Conservation (phyloP, 805 yeast genomes). For the Dipodascus geniculatus region DNA sequence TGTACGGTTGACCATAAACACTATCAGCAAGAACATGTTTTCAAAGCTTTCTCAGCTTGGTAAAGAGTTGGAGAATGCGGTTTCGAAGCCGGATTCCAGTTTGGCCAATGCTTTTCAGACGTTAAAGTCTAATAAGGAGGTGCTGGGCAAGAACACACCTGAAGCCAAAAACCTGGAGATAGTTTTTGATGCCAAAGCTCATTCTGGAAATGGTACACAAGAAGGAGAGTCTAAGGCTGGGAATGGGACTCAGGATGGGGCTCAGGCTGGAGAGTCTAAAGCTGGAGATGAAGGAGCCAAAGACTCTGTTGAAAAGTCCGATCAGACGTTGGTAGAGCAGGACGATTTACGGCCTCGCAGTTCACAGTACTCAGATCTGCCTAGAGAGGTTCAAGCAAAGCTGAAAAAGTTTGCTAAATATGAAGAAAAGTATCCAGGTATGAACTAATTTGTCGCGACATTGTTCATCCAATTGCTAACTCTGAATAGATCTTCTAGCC, state of each 20-base stretch:
- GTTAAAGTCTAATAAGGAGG: not conserved
- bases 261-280: too few species aligned
- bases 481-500: constrained; percentile 36
- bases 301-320: too few species aligned
- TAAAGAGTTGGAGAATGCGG: not conserved
- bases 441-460: constrained; percentile 2
- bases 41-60: not conserved
- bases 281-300: too few species aligned
- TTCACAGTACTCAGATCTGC: constrained; percentile 26
- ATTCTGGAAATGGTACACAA: not conserved
- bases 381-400: constrained; percentile 47
- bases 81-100: not conserved
- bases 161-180: not conserved
- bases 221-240: too few species aligned
- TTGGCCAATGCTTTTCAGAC: not conserved
- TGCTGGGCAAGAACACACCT: not conserved
- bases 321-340: too few species aligned
- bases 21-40: not conserved
- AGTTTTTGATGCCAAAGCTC: constrained; percentile 1
- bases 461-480: not conserved
- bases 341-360: not conserved
- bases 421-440: constrained; percentile 78
- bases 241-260: too few species aligned
- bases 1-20: not conserved
- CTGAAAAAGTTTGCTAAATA: constrained; percentile 71